Percentiles rank a stretch among this genome's conserved stretches.
Evolutionary conservation across 2,329 filamentous ascomycete genomes (phyloP).

Genomic region (Aspergillus luchuensis): DNA sequence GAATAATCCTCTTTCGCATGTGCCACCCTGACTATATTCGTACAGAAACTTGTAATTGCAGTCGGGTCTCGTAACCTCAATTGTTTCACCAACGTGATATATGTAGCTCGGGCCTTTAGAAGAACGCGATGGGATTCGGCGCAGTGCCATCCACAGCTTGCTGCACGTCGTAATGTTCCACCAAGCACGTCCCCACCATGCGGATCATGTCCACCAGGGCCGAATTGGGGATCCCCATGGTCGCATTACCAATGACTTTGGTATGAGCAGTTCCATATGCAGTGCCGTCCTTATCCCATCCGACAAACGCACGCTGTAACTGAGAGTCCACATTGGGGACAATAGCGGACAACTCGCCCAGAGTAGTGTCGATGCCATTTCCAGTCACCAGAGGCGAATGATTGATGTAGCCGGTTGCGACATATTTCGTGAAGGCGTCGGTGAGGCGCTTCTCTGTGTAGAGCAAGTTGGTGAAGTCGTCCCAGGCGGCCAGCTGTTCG

Average conservation of each 20-base stretch:
- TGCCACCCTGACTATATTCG: no score
- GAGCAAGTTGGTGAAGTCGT: background rate
- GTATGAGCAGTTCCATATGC: slow-evolving; percentile 1
- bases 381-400: background rate
- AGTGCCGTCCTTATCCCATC: slow-evolving; percentile 3
- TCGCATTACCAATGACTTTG: background rate
- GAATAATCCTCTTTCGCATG: no score
- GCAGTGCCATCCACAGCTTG: background rate
- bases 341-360: background rate
- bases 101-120: background rate
- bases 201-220: slow-evolving; percentile 11
- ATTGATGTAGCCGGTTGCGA: slow-evolving; percentile 8
- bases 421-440: background rate
- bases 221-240: background rate
- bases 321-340: background rate
- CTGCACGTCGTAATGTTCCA: slow-evolving; percentile 13
- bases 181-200: slow-evolving; percentile 10
- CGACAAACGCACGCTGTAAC: slow-evolving; percentile 4
- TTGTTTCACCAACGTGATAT: no score
- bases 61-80: no score
- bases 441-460: slow-evolving; percentile 1
- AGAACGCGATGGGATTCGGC: slow-evolving; percentile 9
- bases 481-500: slow-evolving; percentile 6
- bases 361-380: background rate
- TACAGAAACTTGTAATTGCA: no score